Conservation (phyloP, 768 basidiomycete species). For the Podaxis sp. region DNA sequence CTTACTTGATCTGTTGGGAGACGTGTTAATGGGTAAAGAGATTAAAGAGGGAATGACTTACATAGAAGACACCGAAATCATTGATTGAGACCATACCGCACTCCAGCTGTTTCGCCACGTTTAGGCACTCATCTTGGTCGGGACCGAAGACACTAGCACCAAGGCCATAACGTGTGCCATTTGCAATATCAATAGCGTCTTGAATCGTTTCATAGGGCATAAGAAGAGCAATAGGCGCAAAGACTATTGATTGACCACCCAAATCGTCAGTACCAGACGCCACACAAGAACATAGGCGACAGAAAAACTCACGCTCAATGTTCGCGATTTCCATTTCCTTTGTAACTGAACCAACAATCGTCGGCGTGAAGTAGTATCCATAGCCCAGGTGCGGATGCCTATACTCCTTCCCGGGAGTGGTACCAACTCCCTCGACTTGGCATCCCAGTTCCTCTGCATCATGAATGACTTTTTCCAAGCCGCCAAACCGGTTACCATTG, state of each 20-base stretch:
- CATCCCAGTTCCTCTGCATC: constrained; percentile 74
- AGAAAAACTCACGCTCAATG: constrained; percentile 62
- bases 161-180: constrained; percentile 84
- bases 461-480: constrained; percentile 66
- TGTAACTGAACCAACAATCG: constrained; percentile 79
- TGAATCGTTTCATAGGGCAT: constrained; percentile 83
- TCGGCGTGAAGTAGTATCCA: constrained; percentile 85
- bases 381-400: constrained; percentile 65
- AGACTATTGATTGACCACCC: constrained; percentile 50
- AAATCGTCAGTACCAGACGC: constrained; percentile 10
- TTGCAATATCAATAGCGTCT: constrained; percentile 86
- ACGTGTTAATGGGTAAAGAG: neutral
- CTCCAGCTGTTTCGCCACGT: constrained; percentile 79
- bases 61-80: constrained; percentile 89
- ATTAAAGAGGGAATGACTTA: constrained; percentile 36
- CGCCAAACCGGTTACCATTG: constrained; percentile 64
- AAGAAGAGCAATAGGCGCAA: constrained; percentile 88
- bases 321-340: constrained; percentile 74
- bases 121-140: constrained; percentile 71
- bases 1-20: constrained; percentile 62
- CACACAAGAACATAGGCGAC: neutral
- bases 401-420: constrained; percentile 52
- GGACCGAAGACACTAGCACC: constrained; percentile 95
- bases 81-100: constrained; percentile 98
- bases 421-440: constrained; percentile 43